Evolutionary conservation across 371 early-diverging fungal species (phyloP).

Genomic region (Caulochytrium protostelioides): DNA sequence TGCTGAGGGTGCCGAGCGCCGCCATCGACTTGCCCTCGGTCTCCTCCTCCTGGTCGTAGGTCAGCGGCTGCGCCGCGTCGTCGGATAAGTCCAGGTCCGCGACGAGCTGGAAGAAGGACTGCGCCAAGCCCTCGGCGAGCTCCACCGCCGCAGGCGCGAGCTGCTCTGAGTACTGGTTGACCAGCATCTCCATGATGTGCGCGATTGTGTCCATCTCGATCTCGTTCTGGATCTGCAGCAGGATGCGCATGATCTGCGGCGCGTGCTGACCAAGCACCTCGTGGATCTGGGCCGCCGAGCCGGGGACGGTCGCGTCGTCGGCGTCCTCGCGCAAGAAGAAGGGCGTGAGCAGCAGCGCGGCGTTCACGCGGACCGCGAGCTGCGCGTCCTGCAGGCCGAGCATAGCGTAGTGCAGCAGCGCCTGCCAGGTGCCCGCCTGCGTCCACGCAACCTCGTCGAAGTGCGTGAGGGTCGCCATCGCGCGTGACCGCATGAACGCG

Average conservation of each 20-base stretch:
- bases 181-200: slow-evolving; percentile 65
- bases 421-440: too few relatives aligned
- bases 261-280: slow-evolving; percentile 49
- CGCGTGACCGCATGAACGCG: too few relatives aligned
- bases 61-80: slow-evolving; percentile 7
- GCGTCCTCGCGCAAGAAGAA: slow-evolving; percentile 42
- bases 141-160: slow-evolving; percentile 72
- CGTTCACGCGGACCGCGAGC: slow-evolving; percentile 50
- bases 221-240: slow-evolving; percentile 60
- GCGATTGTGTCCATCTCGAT: slow-evolving; percentile 74
- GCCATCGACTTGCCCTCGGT: slow-evolving; percentile 47
- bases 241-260: slow-evolving; percentile 56
- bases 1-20: slow-evolving; percentile 61
- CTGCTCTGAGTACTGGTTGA: slow-evolving; percentile 65
- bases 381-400: slow-evolving; percentile 44
- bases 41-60: slow-evolving; percentile 31
- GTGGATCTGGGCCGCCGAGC: slow-evolving; percentile 4
- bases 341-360: slow-evolving; percentile 46
- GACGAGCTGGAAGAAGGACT: too few relatives aligned
- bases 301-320: background rate
- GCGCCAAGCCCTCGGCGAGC: slow-evolving; percentile 48
- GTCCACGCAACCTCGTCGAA: too few relatives aligned
- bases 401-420: too few relatives aligned
- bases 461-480: too few relatives aligned
- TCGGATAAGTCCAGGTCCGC: too few relatives aligned